phyloP scores from a whole-genome alignment of 1,139 yeast species.

The Candida labiduridarum region DNA sequence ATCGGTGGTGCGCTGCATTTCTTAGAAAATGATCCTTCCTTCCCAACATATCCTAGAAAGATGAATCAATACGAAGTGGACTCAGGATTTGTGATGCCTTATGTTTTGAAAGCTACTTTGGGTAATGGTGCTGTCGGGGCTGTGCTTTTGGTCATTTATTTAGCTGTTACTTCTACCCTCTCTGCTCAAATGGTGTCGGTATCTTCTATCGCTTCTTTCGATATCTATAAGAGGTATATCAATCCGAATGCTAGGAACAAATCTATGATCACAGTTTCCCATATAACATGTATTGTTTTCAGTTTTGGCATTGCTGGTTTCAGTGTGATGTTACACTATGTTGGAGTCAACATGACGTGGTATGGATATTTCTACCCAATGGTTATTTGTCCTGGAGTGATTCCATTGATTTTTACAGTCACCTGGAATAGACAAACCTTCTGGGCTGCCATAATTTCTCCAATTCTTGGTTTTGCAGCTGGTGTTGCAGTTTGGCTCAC shows the following conservation, averaged over 20 bases:
- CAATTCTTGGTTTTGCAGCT: slow-evolving; percentile 24
- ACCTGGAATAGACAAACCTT: slow-evolving; percentile 35
- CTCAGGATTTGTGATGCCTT: slow-evolving; percentile 32
- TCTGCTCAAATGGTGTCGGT: slow-evolving; percentile 36
- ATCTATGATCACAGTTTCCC: slow-evolving; percentile 30
- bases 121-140: slow-evolving; percentile 35
- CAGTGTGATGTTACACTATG: slow-evolving; percentile 33
- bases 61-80: slow-evolving; percentile 28
- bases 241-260: slow-evolving; percentile 28
- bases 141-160: slow-evolving; percentile 26
- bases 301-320: slow-evolving; percentile 33
- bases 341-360: slow-evolving; percentile 37
- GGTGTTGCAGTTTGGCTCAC: slow-evolving; percentile 29
- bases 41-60: slow-evolving; percentile 33
- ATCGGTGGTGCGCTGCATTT: slow-evolving; percentile 30
- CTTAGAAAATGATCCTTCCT: slow-evolving; percentile 24
- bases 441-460: slow-evolving; percentile 30
- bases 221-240: slow-evolving; percentile 31
- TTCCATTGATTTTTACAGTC: slow-evolving; percentile 34
- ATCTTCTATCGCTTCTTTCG: slow-evolving; percentile 32
- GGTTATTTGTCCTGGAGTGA: slow-evolving; percentile 38
- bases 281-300: slow-evolving; percentile 29
- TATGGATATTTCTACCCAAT: slow-evolving; percentile 36
- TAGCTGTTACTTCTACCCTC: slow-evolving; percentile 36
- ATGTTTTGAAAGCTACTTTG: slow-evolving; percentile 26